A percentile compares a stretch with the other conserved stretches of the same genome.
Conservation (phyloP, 176 grass and related monocot genomes). For the Phragmites australis region DNA sequence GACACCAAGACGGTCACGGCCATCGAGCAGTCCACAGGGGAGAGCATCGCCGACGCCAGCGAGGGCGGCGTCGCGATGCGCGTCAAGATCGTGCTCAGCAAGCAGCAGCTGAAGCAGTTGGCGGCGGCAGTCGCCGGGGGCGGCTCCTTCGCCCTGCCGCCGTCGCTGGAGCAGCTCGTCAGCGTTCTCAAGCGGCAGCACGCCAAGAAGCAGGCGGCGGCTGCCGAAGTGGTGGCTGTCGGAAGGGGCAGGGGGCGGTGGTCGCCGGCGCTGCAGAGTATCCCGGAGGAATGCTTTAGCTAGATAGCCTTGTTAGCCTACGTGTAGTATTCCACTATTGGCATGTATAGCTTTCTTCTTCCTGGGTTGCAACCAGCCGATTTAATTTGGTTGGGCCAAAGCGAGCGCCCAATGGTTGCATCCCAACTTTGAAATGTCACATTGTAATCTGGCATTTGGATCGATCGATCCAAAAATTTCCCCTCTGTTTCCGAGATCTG, state of each 20-base stretch:
- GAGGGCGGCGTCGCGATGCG: constrained; percentile 29
- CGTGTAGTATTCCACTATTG: not conserved
- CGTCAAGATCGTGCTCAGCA: constrained; percentile 76
- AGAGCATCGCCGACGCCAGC: not conserved
- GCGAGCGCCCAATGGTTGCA: constrained; percentile 32
- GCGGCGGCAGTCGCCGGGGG: constrained; percentile 45
- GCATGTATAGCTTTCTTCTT: constrained; percentile 43
- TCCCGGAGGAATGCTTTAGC: constrained; percentile 67
- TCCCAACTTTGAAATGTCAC: constrained; percentile 48
- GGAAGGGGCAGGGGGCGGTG: constrained; percentile 38
- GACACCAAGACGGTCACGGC: constrained; percentile 53
- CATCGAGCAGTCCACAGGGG: constrained; percentile 55
- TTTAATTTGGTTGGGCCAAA: constrained; percentile 31
- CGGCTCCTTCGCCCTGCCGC: constrained; percentile 40
- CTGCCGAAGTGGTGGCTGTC: not conserved
- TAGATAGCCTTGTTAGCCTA: not conserved
- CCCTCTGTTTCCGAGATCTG: constrained; percentile 18
- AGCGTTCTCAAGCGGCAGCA: constrained; percentile 59
- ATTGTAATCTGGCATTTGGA: constrained; percentile 60
- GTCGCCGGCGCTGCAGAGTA: constrained; percentile 72
- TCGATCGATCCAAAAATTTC: not conserved
- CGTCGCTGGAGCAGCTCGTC: constrained; percentile 67
- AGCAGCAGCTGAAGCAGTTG: constrained; percentile 75
- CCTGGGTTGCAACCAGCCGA: not conserved
- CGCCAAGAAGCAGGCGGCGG: constrained; percentile 40